Evolutionary conservation across 768 basidiomycete genomes (phyloP).

Genomic region (Lentinula aciculospora): DNA sequence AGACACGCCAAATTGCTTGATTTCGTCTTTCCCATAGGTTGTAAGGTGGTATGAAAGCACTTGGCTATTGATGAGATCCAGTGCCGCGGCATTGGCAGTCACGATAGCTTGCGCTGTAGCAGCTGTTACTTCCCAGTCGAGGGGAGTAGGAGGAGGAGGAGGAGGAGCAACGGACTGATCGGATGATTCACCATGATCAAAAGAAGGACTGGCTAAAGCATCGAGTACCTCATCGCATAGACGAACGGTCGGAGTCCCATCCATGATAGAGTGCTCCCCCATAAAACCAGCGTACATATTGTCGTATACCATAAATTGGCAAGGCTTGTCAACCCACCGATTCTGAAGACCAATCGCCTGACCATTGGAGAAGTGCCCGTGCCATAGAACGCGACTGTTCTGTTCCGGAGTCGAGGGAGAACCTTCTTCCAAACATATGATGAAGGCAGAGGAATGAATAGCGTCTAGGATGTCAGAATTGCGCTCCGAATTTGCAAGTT

Average conservation of each 20-base stretch:
- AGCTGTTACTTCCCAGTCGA: constrained; percentile 60
- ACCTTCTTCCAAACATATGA: constrained; percentile 73
- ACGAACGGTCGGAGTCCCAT: constrained; percentile 77
- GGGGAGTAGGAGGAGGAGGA: constrained; percentile 42
- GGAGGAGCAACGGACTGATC: constrained; percentile 9
- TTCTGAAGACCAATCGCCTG: constrained; percentile 57
- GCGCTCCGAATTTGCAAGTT: constrained; percentile 48
- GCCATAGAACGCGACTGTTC: constrained; percentile 74
- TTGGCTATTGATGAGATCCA: constrained; percentile 58
- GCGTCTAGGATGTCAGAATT: constrained; percentile 63
- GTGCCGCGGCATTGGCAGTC: constrained; percentile 48
- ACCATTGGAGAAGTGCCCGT: constrained; percentile 56
- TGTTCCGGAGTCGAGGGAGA: constrained; percentile 45
- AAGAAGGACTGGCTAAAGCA: constrained; percentile 50
- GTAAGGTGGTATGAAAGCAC: constrained; percentile 59
- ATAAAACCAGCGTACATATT: constrained; percentile 79
- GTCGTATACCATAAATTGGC: constrained; percentile 82
- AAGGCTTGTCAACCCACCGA: constrained; percentile 88
- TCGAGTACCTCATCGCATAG: constrained; percentile 67
- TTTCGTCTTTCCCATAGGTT: constrained; percentile 76
- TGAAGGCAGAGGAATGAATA: constrained; percentile 84
- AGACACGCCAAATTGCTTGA: constrained; percentile 84
- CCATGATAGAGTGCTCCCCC: constrained; percentile 93
- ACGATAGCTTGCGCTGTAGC: constrained; percentile 45
- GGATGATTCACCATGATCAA: constrained; percentile 49